Percentiles rank a stretch among this genome's conserved stretches.
These are phyloP conservation scores for Curvularia spicifera DNA, from an alignment of 2,329 filamentous ascomycete species.

Conservation along the genomic window DNA sequence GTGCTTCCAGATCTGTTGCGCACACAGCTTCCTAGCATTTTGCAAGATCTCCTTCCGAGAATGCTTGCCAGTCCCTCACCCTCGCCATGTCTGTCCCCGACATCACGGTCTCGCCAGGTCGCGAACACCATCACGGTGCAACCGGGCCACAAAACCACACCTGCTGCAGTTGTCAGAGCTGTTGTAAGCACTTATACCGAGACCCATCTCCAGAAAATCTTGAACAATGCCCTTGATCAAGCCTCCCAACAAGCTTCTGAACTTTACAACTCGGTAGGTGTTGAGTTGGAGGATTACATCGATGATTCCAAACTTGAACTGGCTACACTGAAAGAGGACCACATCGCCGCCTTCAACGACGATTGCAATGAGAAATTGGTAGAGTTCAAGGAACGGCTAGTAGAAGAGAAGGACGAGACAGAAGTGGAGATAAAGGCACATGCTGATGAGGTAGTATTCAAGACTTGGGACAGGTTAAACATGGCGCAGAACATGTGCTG, in stretches of 20 bases:
- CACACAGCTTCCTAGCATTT: conserved; percentile 3
- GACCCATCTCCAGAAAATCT: not conserved
- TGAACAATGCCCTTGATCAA: conserved; percentile 3
- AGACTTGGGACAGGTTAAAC: conserved; percentile 4
- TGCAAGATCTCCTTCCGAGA: conserved; percentile 6
- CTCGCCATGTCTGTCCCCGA: conserved; percentile 4
- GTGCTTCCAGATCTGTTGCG: conserved; percentile 7
- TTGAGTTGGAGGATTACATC: conserved; percentile 6
- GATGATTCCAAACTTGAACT: conserved; percentile 3
- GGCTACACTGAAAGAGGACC: conserved; percentile 7
- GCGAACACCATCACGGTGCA: not conserved
- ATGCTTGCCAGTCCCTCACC: conserved; percentile 6
- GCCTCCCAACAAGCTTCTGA: conserved; percentile 4
- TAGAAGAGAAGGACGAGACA: conserved; percentile 4
- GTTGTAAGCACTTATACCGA: conserved; percentile 2
- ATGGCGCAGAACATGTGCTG: not conserved
- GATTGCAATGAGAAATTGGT: conserved; percentile 8
- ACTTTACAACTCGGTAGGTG: not conserved
- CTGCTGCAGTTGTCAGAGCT: not conserved
- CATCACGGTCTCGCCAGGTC: not conserved
- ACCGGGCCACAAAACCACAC: conserved; percentile 1
- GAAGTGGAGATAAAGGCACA: conserved; percentile 3
- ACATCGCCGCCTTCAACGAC: conserved; percentile 6
- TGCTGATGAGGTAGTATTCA: conserved; percentile 2
- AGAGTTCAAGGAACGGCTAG: conserved; percentile 6